Base-by-base conservation (phyloP, 192 early-diverging fungal species). In the Coemansia javaensis region DNA sequence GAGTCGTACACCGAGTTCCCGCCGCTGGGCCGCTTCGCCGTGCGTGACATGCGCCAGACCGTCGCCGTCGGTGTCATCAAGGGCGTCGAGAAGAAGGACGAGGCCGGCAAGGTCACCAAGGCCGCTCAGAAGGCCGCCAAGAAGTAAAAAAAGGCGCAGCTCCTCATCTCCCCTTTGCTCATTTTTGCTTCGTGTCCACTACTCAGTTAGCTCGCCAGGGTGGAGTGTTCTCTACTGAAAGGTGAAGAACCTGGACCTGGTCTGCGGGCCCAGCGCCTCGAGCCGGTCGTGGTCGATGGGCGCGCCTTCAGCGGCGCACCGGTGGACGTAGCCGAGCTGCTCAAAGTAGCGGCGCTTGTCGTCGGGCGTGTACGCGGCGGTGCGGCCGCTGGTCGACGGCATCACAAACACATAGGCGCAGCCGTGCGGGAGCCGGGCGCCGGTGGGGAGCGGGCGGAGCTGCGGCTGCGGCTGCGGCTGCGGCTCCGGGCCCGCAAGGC, bases 51-150 rank as follows among this genome's bases (percentile, higher is more conserved):
- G 91, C 81, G 93, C 79, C 91, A 92, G 74, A 95, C 93, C 73
- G 90, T 95, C 54, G 91, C 91, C 56, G 90, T 95, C 67, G 92
- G 92, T 82, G 88, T 96, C 79, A 90, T 96, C 79, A 96, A 96
- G 87, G 33, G 67, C 52, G 90, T 93, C 48, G 81, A 85, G 63
- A 92, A 92, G 81, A 80, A 81, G 56, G 89, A 88, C 30, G 86
- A 87, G 69, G 23, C 75, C 34, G 17, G 31, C 57, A 89, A 89
- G 83, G 71, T 72, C 69, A 86, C 86, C 81, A 87, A 88, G 78
- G 79, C 86, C 50, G 86, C 80, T 51, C 73, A 44, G 56, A 88
- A 87, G 78, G 85, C 80, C 60, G 59, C 69, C 58, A 90, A 90
- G 85, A 89, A 89, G 68, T 89, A 89, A 85, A 55, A n/a, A n/a